phyloP scores from a whole-genome alignment of 805 yeast species.

The Candida sphagnicola region DNA sequence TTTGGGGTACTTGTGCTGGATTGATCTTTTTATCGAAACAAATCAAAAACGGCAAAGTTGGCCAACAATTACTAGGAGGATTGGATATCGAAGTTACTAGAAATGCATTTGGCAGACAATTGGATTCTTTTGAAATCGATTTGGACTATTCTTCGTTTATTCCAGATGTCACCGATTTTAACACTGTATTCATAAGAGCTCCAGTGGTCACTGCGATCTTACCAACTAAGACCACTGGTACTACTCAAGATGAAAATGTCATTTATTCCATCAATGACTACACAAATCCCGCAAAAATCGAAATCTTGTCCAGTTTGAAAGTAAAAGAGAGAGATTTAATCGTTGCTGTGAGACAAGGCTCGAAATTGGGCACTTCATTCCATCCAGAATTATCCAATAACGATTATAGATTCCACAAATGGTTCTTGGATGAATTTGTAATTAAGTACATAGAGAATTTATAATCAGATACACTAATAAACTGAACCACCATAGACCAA shows the following conservation, averaged over 20 bases:
- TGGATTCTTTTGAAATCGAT: constrained; percentile 54
- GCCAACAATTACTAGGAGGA: constrained; percentile 60
- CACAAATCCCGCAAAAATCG: constrained; percentile 26
- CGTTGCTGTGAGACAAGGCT: constrained; percentile 73
- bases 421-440: constrained; percentile 64
- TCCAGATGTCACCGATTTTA: constrained; percentile 36
- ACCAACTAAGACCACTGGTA: not conserved
- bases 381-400: constrained; percentile 65
- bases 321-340: constrained; percentile 32
- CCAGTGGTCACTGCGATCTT: constrained; percentile 52
- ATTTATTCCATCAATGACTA: constrained; percentile 20
- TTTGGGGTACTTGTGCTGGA: constrained; percentile 91
- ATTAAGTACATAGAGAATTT: constrained; percentile 5
- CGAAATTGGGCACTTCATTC: constrained; percentile 67
- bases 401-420: constrained; percentile 61
- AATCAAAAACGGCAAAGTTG: constrained; percentile 48
- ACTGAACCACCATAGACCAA: too few relatives aligned
- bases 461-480: too few relatives aligned
- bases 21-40: constrained; percentile 59
- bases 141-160: constrained; percentile 45
- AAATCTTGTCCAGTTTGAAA: constrained; percentile 37
- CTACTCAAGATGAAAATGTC: constrained; percentile 8
- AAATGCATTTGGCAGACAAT: constrained; percentile 77
- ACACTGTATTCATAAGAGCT: constrained; percentile 66
- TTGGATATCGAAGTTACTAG: constrained; percentile 60